Base-by-base conservation (phyloP, 2,329 filamentous ascomycete species). In the Mycosphaerella sp. region DNA sequence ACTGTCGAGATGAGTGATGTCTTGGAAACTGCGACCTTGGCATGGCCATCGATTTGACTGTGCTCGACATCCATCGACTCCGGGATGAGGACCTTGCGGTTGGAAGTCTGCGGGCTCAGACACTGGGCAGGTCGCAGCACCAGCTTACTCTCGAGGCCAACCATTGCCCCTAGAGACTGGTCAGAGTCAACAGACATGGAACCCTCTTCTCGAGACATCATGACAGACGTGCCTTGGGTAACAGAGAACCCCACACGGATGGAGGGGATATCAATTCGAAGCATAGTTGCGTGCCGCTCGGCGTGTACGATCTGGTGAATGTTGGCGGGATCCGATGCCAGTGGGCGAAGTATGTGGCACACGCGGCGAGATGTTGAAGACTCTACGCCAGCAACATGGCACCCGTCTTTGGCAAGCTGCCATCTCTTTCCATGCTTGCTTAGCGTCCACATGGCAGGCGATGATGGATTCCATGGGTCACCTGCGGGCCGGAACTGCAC, bases 161-260 rank as follows among this genome's bases (percentile, higher is more conserved):
- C 78, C 60, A 79, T 75, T 0, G 80, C 81, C 0, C 83, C 84
- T 0, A 76, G 69, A 48, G 85, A 78, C 61, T 88, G 85, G 7
- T 79, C 59, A 0, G 66, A 63, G 48, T 84, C 80, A 1, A 70
- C 50, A 32, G 31, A 7, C 50, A 55, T 48, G 5, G 34, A 38
- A 4, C 48, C 36, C 6, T 47, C 51, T 12, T 55, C 53, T 36
- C 44, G 45, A 36, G 53, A 55, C 21, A 43, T 43, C 29, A 55
- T 36, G 4, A 7, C 10, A n/a, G 53, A 50, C 8, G 29, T 26
- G 53, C 41, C 38, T 21, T 26, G 10, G 26, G 26, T 61, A 59
- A 10, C 23, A 14, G 12, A 14, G 43, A 69, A 69, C 3, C 55
- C 53, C 1, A 67, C 55, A 11, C 55, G 54, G 21, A 64, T 38